Conservation (phyloP, 139 green algal species). For the Chlamydomonas asymmetrica region DNA sequence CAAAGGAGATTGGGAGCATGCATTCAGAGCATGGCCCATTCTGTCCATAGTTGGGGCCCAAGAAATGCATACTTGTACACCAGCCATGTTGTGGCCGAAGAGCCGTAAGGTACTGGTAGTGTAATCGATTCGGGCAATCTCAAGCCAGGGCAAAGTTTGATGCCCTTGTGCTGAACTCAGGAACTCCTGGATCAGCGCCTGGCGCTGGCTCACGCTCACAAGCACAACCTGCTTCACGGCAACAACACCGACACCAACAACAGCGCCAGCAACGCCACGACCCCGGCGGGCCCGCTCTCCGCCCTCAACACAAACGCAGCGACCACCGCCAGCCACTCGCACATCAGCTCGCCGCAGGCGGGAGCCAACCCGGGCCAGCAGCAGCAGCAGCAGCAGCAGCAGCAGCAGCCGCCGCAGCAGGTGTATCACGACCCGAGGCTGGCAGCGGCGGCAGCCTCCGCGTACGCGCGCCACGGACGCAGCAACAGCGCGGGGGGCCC, state of each 20-base stretch:
- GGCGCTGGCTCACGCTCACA: constrained; percentile 7
- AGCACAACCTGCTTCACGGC: too few species aligned
- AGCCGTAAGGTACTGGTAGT: too few species aligned
- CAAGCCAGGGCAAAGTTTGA: too few species aligned
- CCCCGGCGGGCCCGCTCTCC: constrained; percentile 4
- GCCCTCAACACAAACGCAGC: constrained; percentile 14
- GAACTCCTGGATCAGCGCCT: neutral
- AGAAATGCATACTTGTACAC: too few species aligned
- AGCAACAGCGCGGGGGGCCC: neutral
- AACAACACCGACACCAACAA: neutral
- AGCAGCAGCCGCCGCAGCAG: constrained; percentile 20
- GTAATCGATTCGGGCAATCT: too few species aligned
- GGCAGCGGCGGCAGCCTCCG: constrained; percentile 3
- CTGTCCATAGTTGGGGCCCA: too few species aligned
- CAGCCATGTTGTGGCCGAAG: too few species aligned
- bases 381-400: neutral
- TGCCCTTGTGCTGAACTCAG: too few species aligned
- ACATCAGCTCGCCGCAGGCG: neutral
- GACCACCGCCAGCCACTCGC: constrained; percentile 1
- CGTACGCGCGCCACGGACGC: neutral
- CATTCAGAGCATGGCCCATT: too few species aligned
- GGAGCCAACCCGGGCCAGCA: neutral
- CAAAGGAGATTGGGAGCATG: too few species aligned
- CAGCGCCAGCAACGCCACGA: neutral
- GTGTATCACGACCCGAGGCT: constrained; percentile 3